Percentiles rank a stretch among this genome's conserved stretches.
phyloP scores from a whole-genome alignment of 75 land plant species.

The Larix kaempferi region DNA sequence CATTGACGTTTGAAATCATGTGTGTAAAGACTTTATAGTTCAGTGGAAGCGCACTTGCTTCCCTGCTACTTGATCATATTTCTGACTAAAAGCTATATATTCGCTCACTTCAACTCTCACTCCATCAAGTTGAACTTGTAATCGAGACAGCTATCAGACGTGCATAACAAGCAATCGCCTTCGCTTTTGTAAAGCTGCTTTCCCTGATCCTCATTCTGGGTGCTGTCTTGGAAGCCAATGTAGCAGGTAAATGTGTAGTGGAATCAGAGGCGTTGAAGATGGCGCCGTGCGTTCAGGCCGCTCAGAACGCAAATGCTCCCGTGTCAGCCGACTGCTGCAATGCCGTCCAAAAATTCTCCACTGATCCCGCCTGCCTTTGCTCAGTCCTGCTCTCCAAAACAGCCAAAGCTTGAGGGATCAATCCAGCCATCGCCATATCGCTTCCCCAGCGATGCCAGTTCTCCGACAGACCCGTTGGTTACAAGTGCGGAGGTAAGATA shows the following conservation, averaged over 20 bases:
- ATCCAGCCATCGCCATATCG: conserved; percentile 42
- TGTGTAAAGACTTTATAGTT: too few relatives aligned
- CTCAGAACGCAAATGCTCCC: conserved; percentile 25
- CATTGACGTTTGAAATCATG: too few relatives aligned
- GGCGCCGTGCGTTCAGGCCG: conserved; percentile 40
- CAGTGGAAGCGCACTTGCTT: too few relatives aligned
- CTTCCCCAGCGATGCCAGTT: conserved; percentile 57
- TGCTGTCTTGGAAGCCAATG: too few relatives aligned
- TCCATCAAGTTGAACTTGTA: too few relatives aligned
- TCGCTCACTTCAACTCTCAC: too few relatives aligned
- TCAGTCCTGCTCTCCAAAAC: conserved; percentile 52
- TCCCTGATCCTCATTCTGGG: too few relatives aligned
- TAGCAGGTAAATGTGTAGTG: not conserved
- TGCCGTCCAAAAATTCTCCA: conserved; percentile 25
- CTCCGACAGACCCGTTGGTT: conserved; percentile 41
- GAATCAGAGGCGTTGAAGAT: conserved; percentile 22
- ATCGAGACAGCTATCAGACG: too few relatives aligned
- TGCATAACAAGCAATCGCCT: too few relatives aligned
- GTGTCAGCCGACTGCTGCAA: conserved; percentile 42
- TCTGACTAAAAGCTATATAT: too few relatives aligned
- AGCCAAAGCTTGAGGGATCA: conserved; percentile 34
- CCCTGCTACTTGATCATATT: too few relatives aligned
- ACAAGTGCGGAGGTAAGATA: conserved; percentile 47
- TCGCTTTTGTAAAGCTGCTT: too few relatives aligned
- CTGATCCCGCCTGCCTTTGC: conserved; percentile 55